phyloP scores from a whole-genome alignment of 192 early-diverging fungal species.

The Umbelopsis vinacea region DNA sequence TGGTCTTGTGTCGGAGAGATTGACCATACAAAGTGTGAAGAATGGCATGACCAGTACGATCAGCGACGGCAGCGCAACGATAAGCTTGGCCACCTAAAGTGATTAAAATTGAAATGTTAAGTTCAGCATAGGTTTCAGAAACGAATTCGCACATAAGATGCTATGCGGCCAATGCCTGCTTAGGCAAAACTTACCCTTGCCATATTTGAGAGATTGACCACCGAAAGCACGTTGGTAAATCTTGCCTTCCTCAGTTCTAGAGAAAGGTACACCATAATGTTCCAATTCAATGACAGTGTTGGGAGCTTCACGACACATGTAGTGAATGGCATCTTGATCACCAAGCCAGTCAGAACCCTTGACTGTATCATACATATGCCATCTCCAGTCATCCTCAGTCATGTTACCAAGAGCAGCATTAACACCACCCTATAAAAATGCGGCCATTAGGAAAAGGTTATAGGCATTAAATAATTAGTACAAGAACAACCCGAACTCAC shows the following conservation, averaged over 20 bases:
- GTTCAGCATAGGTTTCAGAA: neutral
- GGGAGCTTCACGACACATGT: slow-evolving; percentile 99
- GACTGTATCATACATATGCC: slow-evolving; percentile 99
- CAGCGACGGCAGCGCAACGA: slow-evolving; percentile 97
- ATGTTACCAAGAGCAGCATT: slow-evolving; percentile 99
- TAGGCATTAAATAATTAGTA: neutral
- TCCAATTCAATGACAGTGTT: slow-evolving; percentile 96
- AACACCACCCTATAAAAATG: slow-evolving; percentile 79
- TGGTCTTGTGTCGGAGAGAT: slow-evolving; percentile 94
- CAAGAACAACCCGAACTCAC: slow-evolving; percentile 28
- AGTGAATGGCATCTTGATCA: slow-evolving; percentile 99
- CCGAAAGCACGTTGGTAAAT: slow-evolving; percentile 99
- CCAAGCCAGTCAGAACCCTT: slow-evolving; percentile 99
- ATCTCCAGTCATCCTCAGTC: slow-evolving; percentile 99
- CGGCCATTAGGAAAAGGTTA: slow-evolving; percentile 1
- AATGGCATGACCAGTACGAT: slow-evolving; percentile 97
- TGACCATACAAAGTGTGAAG: slow-evolving; percentile 98
- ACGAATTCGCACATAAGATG: neutral
- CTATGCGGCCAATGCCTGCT: neutral
- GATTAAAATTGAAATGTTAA: neutral
- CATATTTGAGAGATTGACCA: slow-evolving; percentile 94
- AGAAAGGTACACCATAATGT: slow-evolving; percentile 98
- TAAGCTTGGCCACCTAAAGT: slow-evolving; percentile 88
- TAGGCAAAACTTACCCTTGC: slow-evolving; percentile 69
- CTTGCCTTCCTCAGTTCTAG: slow-evolving; percentile 94